Percentiles rank a stretch among this genome's conserved stretches.
Evolutionary conservation across 2,329 filamentous ascomycete species (phyloP).

Genomic region (Pseudopyricularia javanii): DNA sequence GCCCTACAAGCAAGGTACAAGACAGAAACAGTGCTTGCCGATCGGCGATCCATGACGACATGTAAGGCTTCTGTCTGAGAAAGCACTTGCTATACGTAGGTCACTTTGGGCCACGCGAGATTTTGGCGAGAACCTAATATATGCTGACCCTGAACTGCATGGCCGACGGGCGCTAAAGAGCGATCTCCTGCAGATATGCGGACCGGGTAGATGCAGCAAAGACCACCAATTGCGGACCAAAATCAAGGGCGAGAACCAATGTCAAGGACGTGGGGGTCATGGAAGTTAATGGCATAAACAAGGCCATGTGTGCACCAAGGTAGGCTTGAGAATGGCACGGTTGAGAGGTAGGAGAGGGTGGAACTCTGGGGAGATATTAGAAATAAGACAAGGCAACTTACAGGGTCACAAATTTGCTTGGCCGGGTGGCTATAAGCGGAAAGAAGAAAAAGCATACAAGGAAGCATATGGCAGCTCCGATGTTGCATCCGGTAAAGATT

Average conservation of each 20-base stretch:
- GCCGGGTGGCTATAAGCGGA: conserved; percentile 66
- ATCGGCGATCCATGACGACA: conserved; percentile 7
- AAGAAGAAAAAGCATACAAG: conserved; percentile 85
- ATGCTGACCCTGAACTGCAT: neutral
- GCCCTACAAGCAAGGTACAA: neutral
- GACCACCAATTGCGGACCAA: neutral
- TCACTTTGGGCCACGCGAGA: neutral
- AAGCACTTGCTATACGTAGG: neutral
- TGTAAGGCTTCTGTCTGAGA: conserved; percentile 6
- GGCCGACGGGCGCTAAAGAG: neutral
- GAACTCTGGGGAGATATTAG: conserved; percentile 4
- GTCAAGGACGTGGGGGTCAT: conserved; percentile 1
- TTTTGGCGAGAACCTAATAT: neutral
- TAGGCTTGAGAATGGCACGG: neutral
- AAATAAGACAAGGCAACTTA: conserved; percentile 46
- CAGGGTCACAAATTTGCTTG: conserved; percentile 93
- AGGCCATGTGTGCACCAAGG: neutral
- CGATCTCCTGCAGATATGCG: conserved; percentile 14
- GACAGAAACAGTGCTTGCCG: neutral
- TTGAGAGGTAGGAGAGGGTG: neutral
- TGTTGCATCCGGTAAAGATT: conserved; percentile 82
- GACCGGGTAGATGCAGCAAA: conserved; percentile 21
- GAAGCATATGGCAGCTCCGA: conserved; percentile 84
- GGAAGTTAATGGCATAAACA: neutral
- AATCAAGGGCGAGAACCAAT: neutral